Conservation (phyloP, 805 yeast species). For the Zygotorulaspora danielsina region DNA sequence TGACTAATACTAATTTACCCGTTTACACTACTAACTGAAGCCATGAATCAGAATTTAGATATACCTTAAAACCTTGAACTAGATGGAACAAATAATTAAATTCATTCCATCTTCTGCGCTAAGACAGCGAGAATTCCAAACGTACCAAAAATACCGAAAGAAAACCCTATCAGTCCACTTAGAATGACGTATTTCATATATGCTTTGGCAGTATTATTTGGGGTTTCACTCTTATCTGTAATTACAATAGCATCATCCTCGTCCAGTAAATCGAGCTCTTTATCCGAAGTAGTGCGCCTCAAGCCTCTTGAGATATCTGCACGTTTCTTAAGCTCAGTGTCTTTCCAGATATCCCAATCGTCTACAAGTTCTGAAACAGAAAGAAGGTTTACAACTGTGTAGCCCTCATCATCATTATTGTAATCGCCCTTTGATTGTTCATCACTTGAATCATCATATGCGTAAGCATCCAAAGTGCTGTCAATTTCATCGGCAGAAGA, state of each 20-base stretch:
- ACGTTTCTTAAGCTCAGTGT: slow-evolving; percentile 3
- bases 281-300: not conserved
- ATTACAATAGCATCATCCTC: slow-evolving; percentile 1
- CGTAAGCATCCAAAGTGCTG: not conserved
- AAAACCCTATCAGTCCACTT: slow-evolving; percentile 20
- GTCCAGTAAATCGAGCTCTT: slow-evolving; percentile 3
- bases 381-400: slow-evolving; percentile 5
- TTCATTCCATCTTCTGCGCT: slow-evolving; percentile 21
- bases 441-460: not conserved
- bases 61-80: not conserved
- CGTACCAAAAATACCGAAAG: slow-evolving; percentile 24
- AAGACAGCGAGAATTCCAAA: slow-evolving; percentile 20
- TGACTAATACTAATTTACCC: not conserved
- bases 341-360: slow-evolving; percentile 8
- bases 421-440: not conserved
- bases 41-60: not conserved
- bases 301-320: not conserved
- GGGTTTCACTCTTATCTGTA: not conserved
- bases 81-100: too few species aligned
- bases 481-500: slow-evolving; percentile 5
- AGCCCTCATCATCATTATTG: slow-evolving; percentile 2
- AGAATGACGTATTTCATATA: slow-evolving; percentile 9
- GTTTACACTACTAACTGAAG: not conserved
- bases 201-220: not conserved
- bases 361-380: slow-evolving; percentile 1